Conservation (phyloP, 345 rosid species). For the Populus ilicifolia region DNA sequence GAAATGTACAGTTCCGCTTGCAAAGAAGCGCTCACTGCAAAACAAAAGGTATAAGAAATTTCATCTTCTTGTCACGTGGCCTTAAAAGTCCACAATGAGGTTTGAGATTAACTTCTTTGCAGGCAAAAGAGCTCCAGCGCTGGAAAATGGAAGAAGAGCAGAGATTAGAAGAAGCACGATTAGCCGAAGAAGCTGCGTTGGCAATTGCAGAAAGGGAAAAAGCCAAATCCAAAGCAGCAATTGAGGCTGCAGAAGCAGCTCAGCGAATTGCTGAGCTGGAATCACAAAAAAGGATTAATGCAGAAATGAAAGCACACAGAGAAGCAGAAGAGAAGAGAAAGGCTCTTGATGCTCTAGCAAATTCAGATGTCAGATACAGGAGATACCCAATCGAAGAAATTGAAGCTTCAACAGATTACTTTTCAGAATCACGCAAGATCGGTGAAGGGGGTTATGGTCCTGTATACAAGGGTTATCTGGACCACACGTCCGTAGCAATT, state of each 20-base stretch:
- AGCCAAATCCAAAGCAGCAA: slow-evolving; percentile 74
- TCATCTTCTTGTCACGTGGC: neutral
- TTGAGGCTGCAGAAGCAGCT: slow-evolving; percentile 87
- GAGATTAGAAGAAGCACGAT: slow-evolving; percentile 63
- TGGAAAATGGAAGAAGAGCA: slow-evolving; percentile 81
- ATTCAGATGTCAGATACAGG: slow-evolving; percentile 60
- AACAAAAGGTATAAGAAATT: slow-evolving; percentile 50
- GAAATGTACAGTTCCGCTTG: slow-evolving; percentile 91
- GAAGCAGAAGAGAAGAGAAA: slow-evolving; percentile 69
- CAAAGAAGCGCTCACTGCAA: slow-evolving; percentile 89
- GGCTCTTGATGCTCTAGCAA: slow-evolving; percentile 53
- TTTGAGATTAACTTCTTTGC: slow-evolving; percentile 14
- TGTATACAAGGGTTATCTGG: slow-evolving; percentile 66
- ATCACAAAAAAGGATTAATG: slow-evolving; percentile 58
- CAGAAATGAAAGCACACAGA: slow-evolving; percentile 71
- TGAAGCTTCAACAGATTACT: slow-evolving; percentile 75
- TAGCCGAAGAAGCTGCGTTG: slow-evolving; percentile 75
- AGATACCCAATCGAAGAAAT: slow-evolving; percentile 80
- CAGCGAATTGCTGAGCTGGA: slow-evolving; percentile 75
- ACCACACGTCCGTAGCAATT: slow-evolving; percentile 84
- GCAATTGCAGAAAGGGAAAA: slow-evolving; percentile 74
- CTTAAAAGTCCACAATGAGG: neutral
- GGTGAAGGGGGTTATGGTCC: slow-evolving; percentile 99
- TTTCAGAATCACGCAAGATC: slow-evolving; percentile 53
- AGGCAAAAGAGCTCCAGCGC: slow-evolving; percentile 76